Conservation (phyloP, 306 rosid species). For the Sphenostylis stenocarpa region DNA sequence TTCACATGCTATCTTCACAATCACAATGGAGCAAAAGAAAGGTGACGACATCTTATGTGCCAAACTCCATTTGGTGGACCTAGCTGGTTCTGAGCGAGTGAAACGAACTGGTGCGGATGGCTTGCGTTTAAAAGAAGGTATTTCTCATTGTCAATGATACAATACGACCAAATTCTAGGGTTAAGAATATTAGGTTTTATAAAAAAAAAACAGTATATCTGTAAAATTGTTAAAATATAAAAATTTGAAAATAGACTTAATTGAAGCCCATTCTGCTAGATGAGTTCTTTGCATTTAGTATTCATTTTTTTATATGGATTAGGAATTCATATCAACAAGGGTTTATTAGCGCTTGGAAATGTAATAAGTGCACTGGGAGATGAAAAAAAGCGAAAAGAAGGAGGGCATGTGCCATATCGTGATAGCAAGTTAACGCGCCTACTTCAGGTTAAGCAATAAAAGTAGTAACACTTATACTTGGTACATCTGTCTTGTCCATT, state of each 20-base stretch:
- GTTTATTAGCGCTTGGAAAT: constrained; percentile 90
- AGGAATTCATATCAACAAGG: constrained; percentile 98
- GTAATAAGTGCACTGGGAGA: constrained; percentile 98
- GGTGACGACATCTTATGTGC: constrained; percentile 89
- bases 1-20: constrained; percentile 95
- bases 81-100: constrained; percentile 97
- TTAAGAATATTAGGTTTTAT: background rate
- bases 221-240: background rate
- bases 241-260: background rate
- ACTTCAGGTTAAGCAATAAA: constrained; percentile 61
- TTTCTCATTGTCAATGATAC: constrained; percentile 6
- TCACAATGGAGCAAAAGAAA: constrained; percentile 90
- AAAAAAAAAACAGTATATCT: background rate
- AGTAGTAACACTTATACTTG: background rate
- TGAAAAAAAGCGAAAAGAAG: constrained; percentile 94
- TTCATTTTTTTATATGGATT: constrained; percentile 25
- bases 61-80: constrained; percentile 88
- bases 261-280: constrained; percentile 8
- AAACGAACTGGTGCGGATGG: constrained; percentile 98
- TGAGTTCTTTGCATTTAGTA: constrained; percentile 14
- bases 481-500: background rate
- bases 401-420: constrained; percentile 96
- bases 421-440: constrained; percentile 97
- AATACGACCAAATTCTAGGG: background rate
- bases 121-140: constrained; percentile 96